Evolutionary conservation across 2,329 filamentous ascomycete species (phyloP).

Genomic region (Bretziella fagacearum): DNA sequence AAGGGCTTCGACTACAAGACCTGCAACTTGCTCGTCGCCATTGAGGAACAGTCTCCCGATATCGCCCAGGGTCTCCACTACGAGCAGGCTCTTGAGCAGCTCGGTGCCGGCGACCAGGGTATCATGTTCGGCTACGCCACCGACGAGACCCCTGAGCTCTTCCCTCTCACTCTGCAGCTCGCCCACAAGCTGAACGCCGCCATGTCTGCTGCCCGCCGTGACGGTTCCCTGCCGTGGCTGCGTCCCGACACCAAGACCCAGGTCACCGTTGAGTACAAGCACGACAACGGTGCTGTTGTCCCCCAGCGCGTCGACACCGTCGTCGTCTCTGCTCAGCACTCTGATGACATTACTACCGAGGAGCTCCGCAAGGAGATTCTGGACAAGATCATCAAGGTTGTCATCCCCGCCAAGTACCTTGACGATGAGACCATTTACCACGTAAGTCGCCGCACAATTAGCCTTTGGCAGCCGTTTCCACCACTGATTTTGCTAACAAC

Average conservation of each 20-base stretch:
- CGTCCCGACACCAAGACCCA: conserved; percentile 99
- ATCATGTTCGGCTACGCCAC: conserved; percentile 99
- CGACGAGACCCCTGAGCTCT: conserved; percentile 93
- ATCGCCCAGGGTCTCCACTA: conserved; percentile 99
- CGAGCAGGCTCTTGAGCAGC: conserved; percentile 90
- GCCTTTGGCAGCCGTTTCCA: too few species aligned
- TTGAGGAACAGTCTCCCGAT: conserved; percentile 97
- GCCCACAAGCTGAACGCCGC: conserved; percentile 94
- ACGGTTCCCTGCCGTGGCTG: conserved; percentile 82
- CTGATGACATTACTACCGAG: conserved; percentile 74
- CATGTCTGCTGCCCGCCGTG: conserved; percentile 76
- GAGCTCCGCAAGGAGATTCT: conserved; percentile 83
- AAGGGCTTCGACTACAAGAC: conserved; percentile 99
- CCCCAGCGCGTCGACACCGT: conserved; percentile 90
- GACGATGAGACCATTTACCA: conserved; percentile 93
- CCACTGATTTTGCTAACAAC: conserved; percentile 10
- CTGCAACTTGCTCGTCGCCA: conserved; percentile 93
- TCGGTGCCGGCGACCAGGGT: conserved; percentile 98
- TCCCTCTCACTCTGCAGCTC: conserved; percentile 83
- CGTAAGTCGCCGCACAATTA: too few species aligned
- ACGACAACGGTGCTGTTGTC: conserved; percentile 85
- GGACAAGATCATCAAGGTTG: conserved; percentile 93
- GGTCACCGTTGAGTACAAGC: conserved; percentile 96
- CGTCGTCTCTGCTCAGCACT: conserved; percentile 92
- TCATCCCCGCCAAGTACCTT: conserved; percentile 82